Base-by-base conservation (phyloP, 176 grass and related monocot species). In the Guadua angustifolia region DNA sequence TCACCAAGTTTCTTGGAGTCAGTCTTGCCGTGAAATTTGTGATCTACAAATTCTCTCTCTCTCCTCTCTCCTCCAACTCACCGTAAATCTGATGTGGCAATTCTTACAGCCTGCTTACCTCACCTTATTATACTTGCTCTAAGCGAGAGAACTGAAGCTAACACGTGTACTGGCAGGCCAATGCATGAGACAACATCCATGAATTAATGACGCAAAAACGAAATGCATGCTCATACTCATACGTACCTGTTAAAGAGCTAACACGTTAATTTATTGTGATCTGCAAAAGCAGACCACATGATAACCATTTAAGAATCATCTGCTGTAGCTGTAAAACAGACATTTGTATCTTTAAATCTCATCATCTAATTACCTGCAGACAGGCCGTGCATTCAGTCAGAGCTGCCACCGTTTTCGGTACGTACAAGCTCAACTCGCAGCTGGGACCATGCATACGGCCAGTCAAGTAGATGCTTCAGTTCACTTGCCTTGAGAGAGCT, bases 231-330 rank as follows among this genome's bases (percentile, higher is more conserved):
- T 53, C 65, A 3, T 50, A 26, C 51, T 53, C 65, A 3, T 50
- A 26, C 51, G 35, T 44, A 15, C 33, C 32, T 21, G 33, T 4
- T 42, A 25, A 52, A 68, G 18, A 25, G 26, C 11, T 65, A 45
- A 57, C 33, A 53, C 16, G 25, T 5, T n/a, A n/a, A n/a, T 52
- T 38, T 55, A 38, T 68, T 19, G 29, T n/a, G n/a, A n/a, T 55
- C n/a, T 81, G 66, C 49, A 82, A 40, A 70, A 44, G 15, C 7
- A 29, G 13, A 21, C 21, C 65, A 69, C 79, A 42, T 81, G 49
- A 69, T 55, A 35, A 9, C 47, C 47, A 53, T 69, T 42, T 25
- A 57, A 81, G 39, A 81, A 53, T 68, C 32, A 68, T 53, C 14
- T 56, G 47, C 4, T 77, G 44, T 51, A 29, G 68, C 49, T 50